A percentile compares a stretch with the other conserved stretches of the same genome.
phyloP scores from a whole-genome alignment of 2,329 filamentous ascomycete genomes.

The Celoporthe dispersa region DNA sequence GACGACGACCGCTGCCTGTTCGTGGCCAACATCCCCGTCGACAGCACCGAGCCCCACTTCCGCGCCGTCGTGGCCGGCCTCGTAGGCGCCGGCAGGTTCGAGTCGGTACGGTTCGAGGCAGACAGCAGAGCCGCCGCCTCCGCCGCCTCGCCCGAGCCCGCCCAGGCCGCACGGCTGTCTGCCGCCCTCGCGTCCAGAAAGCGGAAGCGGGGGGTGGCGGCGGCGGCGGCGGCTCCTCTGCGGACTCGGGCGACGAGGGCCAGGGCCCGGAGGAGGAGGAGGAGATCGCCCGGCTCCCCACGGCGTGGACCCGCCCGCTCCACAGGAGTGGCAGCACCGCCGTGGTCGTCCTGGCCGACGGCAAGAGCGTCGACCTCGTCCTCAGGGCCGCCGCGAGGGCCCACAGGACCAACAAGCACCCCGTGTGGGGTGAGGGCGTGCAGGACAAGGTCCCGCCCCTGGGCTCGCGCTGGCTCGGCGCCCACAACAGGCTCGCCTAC shows the following conservation, averaged over 20 bases:
- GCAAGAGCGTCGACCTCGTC: constrained; percentile 74
- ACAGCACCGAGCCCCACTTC: constrained; percentile 78
- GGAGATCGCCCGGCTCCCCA: constrained; percentile 66
- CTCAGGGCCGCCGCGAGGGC: constrained; percentile 74
- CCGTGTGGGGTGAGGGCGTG: constrained; percentile 71
- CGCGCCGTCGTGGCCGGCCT: constrained; percentile 75
- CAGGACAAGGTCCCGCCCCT: constrained; percentile 60
- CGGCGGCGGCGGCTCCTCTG: constrained; percentile 58
- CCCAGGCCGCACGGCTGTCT: constrained; percentile 45
- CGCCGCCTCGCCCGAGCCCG: constrained; percentile 49
- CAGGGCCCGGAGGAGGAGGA: constrained; percentile 65
- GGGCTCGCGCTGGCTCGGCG: constrained; percentile 61
- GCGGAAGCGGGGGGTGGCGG: constrained; percentile 53
- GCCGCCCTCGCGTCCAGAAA: constrained; percentile 50
- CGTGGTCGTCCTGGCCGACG: constrained; percentile 82
- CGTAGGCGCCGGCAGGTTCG: constrained; percentile 77
- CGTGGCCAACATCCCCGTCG: constrained; percentile 85
- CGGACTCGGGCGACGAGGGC: constrained; percentile 39
- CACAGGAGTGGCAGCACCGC: constrained; percentile 78
- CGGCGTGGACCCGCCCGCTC: constrained; percentile 73
- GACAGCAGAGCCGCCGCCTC: constrained; percentile 47
- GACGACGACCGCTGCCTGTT: constrained; percentile 83
- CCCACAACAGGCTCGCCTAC: constrained; percentile 73
- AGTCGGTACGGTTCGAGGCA: constrained; percentile 75
- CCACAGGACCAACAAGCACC: constrained; percentile 61